Percentiles rank a stretch among this genome's conserved stretches.
Conservation (phyloP, 371 early-diverging fungal genomes). For the Mucor indicus region DNA sequence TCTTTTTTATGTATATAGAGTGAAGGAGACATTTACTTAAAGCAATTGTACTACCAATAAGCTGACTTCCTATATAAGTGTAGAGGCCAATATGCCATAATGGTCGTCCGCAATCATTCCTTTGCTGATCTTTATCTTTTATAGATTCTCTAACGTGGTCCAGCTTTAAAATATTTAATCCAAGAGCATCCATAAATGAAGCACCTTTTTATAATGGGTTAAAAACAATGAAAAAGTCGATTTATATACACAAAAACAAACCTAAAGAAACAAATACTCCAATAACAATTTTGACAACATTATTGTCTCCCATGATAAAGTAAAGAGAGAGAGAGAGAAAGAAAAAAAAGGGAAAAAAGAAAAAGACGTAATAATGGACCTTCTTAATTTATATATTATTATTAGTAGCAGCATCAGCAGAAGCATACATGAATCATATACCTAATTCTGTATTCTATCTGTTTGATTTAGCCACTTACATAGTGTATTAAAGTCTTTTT, state of each 20-base stretch:
- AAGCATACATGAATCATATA: no score
- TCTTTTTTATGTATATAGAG: neutral
- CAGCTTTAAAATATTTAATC: conserved; percentile 62
- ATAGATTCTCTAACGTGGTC: conserved; percentile 65
- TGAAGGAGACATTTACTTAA: conserved; percentile 43
- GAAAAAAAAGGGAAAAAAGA: neutral
- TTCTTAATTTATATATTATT: neutral
- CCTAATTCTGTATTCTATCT: no score
- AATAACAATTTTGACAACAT: conserved; percentile 54
- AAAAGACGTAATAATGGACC: conserved; percentile 1
- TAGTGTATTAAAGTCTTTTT: no score
- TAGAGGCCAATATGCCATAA: conserved; percentile 70
- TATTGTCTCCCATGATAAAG: conserved; percentile 31
- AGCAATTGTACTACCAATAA: conserved; percentile 69
- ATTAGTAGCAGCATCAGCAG: neutral
- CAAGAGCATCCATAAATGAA: conserved; percentile 69
- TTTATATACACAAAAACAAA: conserved; percentile 1
- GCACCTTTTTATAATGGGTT: no score
- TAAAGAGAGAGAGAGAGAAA: conserved; percentile 1
- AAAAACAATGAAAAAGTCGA: neutral
- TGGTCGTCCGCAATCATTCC: conserved; percentile 64
- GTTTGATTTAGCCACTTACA: no score
- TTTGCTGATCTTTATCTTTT: conserved; percentile 37
- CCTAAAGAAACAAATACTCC: conserved; percentile 63
- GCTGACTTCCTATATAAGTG: conserved; percentile 61